Percentiles rank a stretch among this genome's conserved stretches.
Conservation (phyloP, 257 asterid species). For the Salvia miltiorrhiza region DNA sequence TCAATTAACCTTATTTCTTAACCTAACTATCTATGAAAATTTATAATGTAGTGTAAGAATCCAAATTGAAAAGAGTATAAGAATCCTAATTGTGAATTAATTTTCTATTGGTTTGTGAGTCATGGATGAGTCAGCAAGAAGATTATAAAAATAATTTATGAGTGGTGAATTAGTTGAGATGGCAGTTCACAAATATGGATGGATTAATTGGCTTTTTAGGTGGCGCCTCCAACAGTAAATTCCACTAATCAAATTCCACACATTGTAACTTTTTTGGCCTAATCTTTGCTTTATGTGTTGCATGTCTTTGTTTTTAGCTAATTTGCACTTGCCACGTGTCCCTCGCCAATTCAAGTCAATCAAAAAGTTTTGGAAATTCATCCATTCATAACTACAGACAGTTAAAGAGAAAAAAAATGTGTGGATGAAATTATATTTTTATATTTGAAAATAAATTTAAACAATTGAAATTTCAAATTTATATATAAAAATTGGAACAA, state of each 20-base stretch:
- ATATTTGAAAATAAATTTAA: too few species aligned
- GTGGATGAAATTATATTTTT: too few species aligned
- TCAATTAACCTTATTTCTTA: too few species aligned
- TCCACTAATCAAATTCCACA: constrained; percentile 26
- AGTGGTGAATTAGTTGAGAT: constrained; percentile 36
- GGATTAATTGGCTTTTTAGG: constrained; percentile 13
- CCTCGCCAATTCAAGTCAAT: too few species aligned
- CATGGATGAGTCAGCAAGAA: constrained; percentile 26
- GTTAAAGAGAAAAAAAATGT: too few species aligned
- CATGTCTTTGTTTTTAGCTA: neutral
- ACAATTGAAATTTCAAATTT: too few species aligned
- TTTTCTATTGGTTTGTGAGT: constrained; percentile 40
- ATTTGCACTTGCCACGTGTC: neutral
- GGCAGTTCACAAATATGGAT: constrained; percentile 20
- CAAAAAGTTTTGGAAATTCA: too few species aligned
- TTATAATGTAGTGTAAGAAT: too few species aligned
- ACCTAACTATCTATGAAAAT: too few species aligned
- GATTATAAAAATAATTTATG: constrained; percentile 12
- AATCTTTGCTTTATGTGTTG: neutral
- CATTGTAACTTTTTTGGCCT: neutral
- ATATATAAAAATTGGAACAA: too few species aligned
- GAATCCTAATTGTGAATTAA: constrained; percentile 13
- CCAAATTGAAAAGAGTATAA: too few species aligned
- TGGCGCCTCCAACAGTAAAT: constrained; percentile 9
- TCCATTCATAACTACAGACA: too few species aligned